These are phyloP conservation scores for Theobroma cacao DNA, from an alignment of 345 rosid genomes.

Conservation along the genomic window DNA sequence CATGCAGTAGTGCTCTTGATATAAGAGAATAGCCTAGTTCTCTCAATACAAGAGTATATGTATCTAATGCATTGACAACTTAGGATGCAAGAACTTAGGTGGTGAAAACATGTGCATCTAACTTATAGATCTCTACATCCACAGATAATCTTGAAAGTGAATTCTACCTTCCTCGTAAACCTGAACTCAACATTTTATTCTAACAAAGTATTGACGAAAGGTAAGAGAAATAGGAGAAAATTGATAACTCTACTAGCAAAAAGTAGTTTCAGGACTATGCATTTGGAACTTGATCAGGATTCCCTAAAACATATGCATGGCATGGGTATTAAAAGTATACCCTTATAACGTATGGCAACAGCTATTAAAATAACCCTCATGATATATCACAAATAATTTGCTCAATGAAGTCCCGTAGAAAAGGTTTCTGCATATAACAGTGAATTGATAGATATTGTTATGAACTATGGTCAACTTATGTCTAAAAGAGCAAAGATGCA, in stretches of 20 bases:
- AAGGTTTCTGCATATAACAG: neutral
- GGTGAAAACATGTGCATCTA: neutral
- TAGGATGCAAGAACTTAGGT: neutral
- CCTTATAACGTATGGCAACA: neutral
- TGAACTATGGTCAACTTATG: neutral
- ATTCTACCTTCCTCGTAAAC: neutral
- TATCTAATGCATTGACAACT: neutral
- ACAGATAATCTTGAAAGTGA: neutral
- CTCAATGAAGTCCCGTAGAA: neutral
- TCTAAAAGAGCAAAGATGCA: too few relatives aligned
- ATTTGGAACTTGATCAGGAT: neutral
- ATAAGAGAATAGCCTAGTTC: too few relatives aligned
- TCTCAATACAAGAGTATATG: too few relatives aligned
- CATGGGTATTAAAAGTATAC: neutral
- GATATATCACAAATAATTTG: neutral
- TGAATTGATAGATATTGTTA: neutral
- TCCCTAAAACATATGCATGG: neutral
- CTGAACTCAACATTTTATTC: neutral
- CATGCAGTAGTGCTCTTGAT: too few relatives aligned
- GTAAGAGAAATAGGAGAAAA: neutral
- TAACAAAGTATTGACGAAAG: neutral
- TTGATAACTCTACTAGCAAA: neutral
- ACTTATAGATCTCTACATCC: neutral
- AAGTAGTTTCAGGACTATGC: neutral
- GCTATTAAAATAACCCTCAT: neutral